Base-by-base conservation (phyloP, 2,329 filamentous ascomycete species). In the Hypoxylon sp. region DNA sequence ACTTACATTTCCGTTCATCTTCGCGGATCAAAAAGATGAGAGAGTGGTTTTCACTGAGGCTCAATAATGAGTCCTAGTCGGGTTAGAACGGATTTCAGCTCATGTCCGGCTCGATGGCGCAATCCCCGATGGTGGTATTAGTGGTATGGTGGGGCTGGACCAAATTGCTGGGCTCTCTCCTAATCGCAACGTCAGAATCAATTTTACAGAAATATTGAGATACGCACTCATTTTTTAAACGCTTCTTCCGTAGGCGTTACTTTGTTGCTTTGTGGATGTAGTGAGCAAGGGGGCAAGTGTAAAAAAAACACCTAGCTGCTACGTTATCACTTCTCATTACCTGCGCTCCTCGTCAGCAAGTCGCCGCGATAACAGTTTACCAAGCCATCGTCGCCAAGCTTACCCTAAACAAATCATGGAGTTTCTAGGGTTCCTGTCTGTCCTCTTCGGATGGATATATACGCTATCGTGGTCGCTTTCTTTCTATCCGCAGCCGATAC, bases 401-500 rank as follows among this genome's bases (percentile, higher is more conserved):
- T 44, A 47, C 22, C 61, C 58, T 67, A 67, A 37, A 54, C 64
- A 50, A 41, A 67, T 34, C 65, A 76, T 76, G 74, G 72, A 74
- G 55, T 80, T 86, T 67, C 81, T 88, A 61, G 69, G 75, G 28
- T 70, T 82, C 59, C 56, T 87, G 17, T 88, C 85, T 52, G 84
- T 81, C 73, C 73, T 90, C 30, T 86, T 91, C 70, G 91, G 91
- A 77, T 93, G 91, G 90, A 79, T 89, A 73, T 94, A 94, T 78
- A 89, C 87, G 67, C 68, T 89, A 50, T 88, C 86, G 77, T 95
- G 94, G 94, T 94, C 91, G 11, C 80, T 89, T 15, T 97, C 93
- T 15, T 98, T 97, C 80, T 98, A 98, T 77, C 94, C 94, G 1
- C 95, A 98, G 76, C 88, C 91, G 6, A 79, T 96, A 64, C 85